phyloP scores from a whole-genome alignment of 805 yeast genomes.

The Starmerella scarabaei region DNA sequence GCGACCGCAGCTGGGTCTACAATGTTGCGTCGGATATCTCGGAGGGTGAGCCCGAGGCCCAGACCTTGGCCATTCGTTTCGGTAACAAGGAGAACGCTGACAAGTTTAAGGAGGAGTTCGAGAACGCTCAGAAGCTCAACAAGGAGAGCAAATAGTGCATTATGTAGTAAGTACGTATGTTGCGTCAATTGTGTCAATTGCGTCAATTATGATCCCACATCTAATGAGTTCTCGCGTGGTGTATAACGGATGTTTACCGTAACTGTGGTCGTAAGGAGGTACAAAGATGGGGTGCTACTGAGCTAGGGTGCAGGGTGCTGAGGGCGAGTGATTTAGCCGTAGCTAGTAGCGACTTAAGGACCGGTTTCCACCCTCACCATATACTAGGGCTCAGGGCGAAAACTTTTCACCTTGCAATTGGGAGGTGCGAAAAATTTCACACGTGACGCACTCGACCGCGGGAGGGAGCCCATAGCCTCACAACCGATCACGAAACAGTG shows the following conservation, averaged over 20 bases:
- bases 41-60: constrained; percentile 93
- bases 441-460: background rate
- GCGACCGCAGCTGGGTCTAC: constrained; percentile 98
- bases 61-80: constrained; percentile 91
- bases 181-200: no score
- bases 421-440: background rate
- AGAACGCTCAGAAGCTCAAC: constrained; percentile 63
- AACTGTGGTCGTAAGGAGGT: no score
- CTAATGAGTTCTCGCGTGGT: no score
- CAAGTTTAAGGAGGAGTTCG: constrained; percentile 84
- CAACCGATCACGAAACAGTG: constrained; percentile 1
- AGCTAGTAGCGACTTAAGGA: no score
- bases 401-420: background rate
- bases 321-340: no score
- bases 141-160: constrained; percentile 27
- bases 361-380: no score
- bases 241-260: no score
- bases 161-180: background rate
- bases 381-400: constrained; percentile 1
- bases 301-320: no score
- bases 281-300: background rate
- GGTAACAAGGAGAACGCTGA: constrained; percentile 59
- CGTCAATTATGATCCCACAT: no score
- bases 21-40: constrained; percentile 86
- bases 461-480: background rate